Conservation (phyloP, 441 rosid genomes). For the Eruca vesicaria region DNA sequence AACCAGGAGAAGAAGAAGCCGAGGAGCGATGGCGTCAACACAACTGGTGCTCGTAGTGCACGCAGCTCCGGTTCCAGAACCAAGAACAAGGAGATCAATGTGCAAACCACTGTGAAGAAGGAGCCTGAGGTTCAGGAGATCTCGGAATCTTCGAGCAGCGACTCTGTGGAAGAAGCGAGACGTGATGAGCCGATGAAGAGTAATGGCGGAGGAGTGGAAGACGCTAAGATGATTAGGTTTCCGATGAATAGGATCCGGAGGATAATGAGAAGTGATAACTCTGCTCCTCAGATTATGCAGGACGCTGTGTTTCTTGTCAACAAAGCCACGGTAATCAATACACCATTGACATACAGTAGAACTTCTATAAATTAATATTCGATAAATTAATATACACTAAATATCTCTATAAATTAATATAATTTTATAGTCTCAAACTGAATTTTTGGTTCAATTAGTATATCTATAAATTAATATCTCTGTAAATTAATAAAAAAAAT, state of each 20-base stretch:
- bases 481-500: too few relatives aligned
- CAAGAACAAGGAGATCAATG: not conserved
- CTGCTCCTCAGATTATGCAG: slow-evolving; percentile 40
- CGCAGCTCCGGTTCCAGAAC: slow-evolving; percentile 11
- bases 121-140: slow-evolving; percentile 26
- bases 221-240: slow-evolving; percentile 44
- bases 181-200: slow-evolving; percentile 5
- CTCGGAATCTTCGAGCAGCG: slow-evolving; percentile 41
- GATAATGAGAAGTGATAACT: slow-evolving; percentile 59
- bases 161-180: slow-evolving; percentile 27
- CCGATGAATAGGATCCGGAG: slow-evolving; percentile 76
- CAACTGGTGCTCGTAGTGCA: not conserved
- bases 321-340: slow-evolving; percentile 71
- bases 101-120: not conserved
- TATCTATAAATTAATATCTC: too few relatives aligned
- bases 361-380: too few relatives aligned
- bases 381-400: too few relatives aligned
- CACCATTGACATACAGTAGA: not conserved
- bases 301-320: slow-evolving; percentile 82
- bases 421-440: too few relatives aligned
- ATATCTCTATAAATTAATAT: too few relatives aligned
- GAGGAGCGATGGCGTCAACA: slow-evolving; percentile 29
- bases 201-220: slow-evolving; percentile 39
- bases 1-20: slow-evolving; percentile 16
- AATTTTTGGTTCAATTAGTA: too few relatives aligned